Evolutionary conservation across 768 basidiomycete species (phyloP).

Genomic region (Obba rivulosa): DNA sequence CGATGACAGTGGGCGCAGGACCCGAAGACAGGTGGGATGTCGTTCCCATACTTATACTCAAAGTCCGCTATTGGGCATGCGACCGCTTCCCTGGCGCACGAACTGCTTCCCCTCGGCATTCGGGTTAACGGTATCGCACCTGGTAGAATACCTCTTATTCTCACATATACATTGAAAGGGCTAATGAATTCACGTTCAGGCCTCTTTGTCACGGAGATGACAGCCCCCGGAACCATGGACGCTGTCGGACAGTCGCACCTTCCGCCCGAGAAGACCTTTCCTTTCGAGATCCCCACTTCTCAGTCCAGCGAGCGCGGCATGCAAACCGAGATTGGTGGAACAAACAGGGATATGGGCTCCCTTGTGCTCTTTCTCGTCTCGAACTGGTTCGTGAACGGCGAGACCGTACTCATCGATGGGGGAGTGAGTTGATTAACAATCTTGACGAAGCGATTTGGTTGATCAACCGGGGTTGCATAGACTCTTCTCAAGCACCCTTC

Average conservation of each 20-base stretch:
- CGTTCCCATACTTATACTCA: constrained; percentile 42
- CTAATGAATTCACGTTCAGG: constrained; percentile 11
- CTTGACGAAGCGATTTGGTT: background rate
- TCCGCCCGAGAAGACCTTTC: constrained; percentile 8
- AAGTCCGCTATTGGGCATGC: constrained; percentile 45
- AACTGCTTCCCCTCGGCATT: constrained; percentile 41
- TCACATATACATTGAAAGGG: background rate
- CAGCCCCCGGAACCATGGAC: constrained; percentile 21
- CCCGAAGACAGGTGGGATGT: constrained; percentile 32
- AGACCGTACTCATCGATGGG: constrained; percentile 45
- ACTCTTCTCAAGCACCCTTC: constrained; percentile 33
- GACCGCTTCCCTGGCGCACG: constrained; percentile 41
- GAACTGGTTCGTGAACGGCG: constrained; percentile 43
- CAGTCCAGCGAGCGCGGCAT: constrained; percentile 14
- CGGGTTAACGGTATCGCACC: constrained; percentile 47
- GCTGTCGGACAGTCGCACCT: constrained; percentile 19
- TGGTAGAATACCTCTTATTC: constrained; percentile 16
- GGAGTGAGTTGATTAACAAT: constrained; percentile 31
- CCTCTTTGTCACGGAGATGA: constrained; percentile 29
- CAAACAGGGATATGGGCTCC: constrained; percentile 37
- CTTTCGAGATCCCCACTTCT: constrained; percentile 32
- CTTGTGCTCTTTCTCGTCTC: constrained; percentile 38
- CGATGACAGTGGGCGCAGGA: constrained; percentile 23
- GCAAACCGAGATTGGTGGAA: constrained; percentile 24
- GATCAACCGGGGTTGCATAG: constrained; percentile 16